These are phyloP conservation scores for Candida sanyaensis DNA, from an alignment of 1,139 yeast genomes.

Conservation along the genomic window DNA sequence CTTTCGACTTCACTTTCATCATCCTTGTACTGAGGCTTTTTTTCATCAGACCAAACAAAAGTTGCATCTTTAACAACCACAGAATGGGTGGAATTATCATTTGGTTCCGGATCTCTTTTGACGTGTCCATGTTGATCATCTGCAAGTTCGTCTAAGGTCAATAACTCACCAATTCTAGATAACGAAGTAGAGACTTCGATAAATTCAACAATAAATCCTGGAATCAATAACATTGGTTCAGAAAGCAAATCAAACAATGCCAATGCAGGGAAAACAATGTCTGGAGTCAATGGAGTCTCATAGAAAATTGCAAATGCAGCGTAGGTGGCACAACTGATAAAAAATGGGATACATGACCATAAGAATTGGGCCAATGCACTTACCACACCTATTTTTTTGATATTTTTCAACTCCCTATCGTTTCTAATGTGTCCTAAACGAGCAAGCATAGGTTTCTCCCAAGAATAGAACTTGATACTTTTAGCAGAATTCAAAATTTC, in stretches of 20 bases:
- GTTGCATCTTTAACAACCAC: conserved; percentile 19
- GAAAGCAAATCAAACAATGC: conserved; percentile 37
- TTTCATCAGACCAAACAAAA: conserved; percentile 19
- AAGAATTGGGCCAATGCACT: conserved; percentile 32
- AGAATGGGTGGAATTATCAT: conserved; percentile 15
- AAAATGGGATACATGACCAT: conserved; percentile 41
- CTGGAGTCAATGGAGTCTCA: conserved; percentile 32
- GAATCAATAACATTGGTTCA: conserved; percentile 37
- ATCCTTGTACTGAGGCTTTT: conserved; percentile 13
- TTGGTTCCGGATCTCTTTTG: conserved; percentile 47
- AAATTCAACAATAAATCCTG: conserved; percentile 28
- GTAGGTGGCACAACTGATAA: conserved; percentile 36
- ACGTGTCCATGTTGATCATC: conserved; percentile 68
- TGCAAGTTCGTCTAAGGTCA: conserved; percentile 36
- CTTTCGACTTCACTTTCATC: conserved; percentile 25
- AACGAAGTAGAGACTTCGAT: conserved; percentile 37
- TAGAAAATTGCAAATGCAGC: conserved; percentile 26
- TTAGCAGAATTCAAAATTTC: conserved; percentile 43
- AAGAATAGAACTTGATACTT: conserved; percentile 41
- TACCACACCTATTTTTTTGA: conserved; percentile 32
- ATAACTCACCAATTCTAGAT: conserved; percentile 32
- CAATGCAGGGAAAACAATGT: conserved; percentile 41
- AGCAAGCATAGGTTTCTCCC: conserved; percentile 43
- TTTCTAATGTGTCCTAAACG: conserved; percentile 37
- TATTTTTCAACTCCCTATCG: conserved; percentile 33